Conservation (phyloP, 805 yeast genomes). For the Kazachstania africana region DNA sequence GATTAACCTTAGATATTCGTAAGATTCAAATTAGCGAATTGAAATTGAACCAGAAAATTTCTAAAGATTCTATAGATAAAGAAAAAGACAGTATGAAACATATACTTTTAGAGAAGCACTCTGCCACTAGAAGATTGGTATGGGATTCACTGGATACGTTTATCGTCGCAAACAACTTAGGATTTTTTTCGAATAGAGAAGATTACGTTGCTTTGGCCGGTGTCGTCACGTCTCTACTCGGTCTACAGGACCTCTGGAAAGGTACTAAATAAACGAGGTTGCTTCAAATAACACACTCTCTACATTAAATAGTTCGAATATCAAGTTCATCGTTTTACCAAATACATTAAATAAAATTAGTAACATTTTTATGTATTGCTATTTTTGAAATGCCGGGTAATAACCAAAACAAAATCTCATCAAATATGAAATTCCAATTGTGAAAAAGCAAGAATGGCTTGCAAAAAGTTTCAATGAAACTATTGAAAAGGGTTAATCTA, state of each 20-base stretch:
- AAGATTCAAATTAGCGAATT: constrained; percentile 33
- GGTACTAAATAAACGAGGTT: too few relatives aligned
- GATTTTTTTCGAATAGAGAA: constrained; percentile 51
- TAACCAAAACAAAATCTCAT: too few relatives aligned
- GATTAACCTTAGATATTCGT: constrained; percentile 48
- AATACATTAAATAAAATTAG: too few relatives aligned
- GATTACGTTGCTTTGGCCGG: constrained; percentile 81
- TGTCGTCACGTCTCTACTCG: constrained; percentile 65
- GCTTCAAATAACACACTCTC: too few relatives aligned
- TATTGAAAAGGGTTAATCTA: too few relatives aligned
- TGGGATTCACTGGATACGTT: constrained; percentile 70
- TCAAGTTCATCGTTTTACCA: too few relatives aligned
- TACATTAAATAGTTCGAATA: too few relatives aligned
- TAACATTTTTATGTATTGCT: too few relatives aligned
- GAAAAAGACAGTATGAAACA: constrained; percentile 1
- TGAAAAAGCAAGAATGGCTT: too few relatives aligned
- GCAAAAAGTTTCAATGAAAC: too few relatives aligned
- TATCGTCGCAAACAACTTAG: constrained; percentile 62
- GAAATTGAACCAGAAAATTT: constrained; percentile 1
- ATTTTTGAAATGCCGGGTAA: too few relatives aligned
- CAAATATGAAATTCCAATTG: too few relatives aligned
- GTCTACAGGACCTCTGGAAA: constrained; percentile 62
- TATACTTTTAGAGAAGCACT: constrained; percentile 38
- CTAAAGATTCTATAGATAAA: background rate
- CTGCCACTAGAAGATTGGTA: constrained; percentile 49